Evolutionary conservation across 805 yeast species (phyloP).

Genomic region (Candida incommunis): DNA sequence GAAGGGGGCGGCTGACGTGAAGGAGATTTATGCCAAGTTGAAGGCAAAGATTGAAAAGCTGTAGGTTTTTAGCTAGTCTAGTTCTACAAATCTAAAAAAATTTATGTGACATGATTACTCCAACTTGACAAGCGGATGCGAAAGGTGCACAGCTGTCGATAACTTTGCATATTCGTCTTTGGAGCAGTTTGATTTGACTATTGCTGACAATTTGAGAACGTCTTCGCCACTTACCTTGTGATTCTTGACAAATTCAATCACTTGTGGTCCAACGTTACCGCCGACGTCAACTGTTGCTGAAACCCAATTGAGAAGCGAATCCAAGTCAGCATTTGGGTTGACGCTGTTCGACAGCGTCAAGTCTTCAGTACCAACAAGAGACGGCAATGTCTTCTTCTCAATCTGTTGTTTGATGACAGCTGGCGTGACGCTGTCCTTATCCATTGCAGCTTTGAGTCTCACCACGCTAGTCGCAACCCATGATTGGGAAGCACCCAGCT

Average conservation of each 20-base stretch:
- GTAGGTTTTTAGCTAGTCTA: no score
- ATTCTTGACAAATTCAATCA: constrained; percentile 14
- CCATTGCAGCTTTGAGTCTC: constrained; percentile 21
- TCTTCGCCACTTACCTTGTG: neutral
- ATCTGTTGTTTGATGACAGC: constrained; percentile 25
- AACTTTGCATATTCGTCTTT: neutral
- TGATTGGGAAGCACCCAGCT: constrained; percentile 19
- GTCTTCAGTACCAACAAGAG: neutral
- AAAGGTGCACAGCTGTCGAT: neutral
- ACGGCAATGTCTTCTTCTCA: constrained; percentile 5
- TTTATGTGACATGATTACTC: neutral
- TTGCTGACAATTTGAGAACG: neutral
- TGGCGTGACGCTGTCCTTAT: constrained; percentile 26
- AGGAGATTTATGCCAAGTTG: constrained; percentile 50
- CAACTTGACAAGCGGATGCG: neutral
- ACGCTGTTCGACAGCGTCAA: neutral
- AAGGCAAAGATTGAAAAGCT: constrained; percentile 22
- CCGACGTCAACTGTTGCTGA: neutral
- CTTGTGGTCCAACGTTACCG: constrained; percentile 25
- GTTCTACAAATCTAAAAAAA: no score
- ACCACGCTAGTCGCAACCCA: constrained; percentile 20
- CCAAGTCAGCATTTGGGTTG: neutral
- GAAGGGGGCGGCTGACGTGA: constrained; percentile 62
- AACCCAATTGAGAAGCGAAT: neutral
- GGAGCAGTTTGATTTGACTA: neutral